Base-by-base conservation (phyloP, 352 stramenopile genomes). In the Phytophthora pseudosyringae region DNA sequence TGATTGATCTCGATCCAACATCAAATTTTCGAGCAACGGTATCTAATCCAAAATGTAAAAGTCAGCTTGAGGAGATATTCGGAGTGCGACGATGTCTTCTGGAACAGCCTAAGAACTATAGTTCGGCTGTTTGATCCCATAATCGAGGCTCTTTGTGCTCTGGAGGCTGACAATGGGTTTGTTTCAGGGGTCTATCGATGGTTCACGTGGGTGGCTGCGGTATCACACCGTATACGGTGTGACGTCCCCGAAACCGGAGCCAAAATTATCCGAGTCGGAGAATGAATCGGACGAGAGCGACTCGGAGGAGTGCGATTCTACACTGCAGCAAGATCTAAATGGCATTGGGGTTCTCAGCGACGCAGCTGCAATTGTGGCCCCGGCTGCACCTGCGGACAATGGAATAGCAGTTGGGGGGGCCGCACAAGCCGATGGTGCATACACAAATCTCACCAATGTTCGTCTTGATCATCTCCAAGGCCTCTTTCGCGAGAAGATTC, bases 391-490 rank as follows among this genome's bases (percentile, higher is more conserved):
- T 21, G 2, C 2, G 1, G 2, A 21, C 21, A 21, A 21, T 2
- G 1, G 2, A 21, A 21, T n/a, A n/a, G n/a, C n/a, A n/a, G n/a
- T n/a, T n/a, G n/a, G 21, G 1, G 21, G 2, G 21, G 21, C 1
- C 21, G 21, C 2, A 21, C 21, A 21, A 21, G 21, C 21, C 2
- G 21, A 21, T 31, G 38, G 21, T 9, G 4, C 5, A 21, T 59
- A n/a, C n/a, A n/a, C n/a, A n/a, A n/a, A n/a, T n/a, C n/a, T n/a
- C n/a, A 59, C 28, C 13, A 21, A 50, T 10, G 1, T 50, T 45
- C 29, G 11, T 5, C 52, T 60, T 16, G 52, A 43, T 33, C n/a
- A 60, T 0, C 52, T 60, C 3, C 39, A 60, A 45, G 28, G 11
- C 29, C 1, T 60, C 2, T 51, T 60, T 36, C 56, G 35, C 5